These are phyloP conservation scores for Malassezia dermatis DNA, from an alignment of 1,284 basidiomycete genomes.

Conservation along the genomic window DNA sequence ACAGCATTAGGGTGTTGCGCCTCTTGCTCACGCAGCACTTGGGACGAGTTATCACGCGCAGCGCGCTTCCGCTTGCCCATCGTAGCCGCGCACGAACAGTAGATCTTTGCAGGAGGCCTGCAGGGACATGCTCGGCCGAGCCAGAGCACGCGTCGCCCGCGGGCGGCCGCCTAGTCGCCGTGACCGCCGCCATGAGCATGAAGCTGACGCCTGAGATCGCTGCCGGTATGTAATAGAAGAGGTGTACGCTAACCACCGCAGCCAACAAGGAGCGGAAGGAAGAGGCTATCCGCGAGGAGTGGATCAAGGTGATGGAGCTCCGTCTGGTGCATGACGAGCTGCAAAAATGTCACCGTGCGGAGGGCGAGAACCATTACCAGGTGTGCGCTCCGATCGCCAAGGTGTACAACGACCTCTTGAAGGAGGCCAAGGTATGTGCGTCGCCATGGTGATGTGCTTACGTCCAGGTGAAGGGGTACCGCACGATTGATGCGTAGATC, in stretches of 20 bases:
- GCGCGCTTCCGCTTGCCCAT: constrained; percentile 19
- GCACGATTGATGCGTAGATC: constrained; percentile 14
- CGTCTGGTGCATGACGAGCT: constrained; percentile 81
- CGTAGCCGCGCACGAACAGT: background rate
- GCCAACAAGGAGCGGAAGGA: constrained; percentile 58
- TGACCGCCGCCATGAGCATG: constrained; percentile 8
- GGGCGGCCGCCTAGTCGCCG: background rate
- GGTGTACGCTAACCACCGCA: constrained; percentile 22
- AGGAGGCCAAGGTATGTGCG: constrained; percentile 68
- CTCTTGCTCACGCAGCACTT: constrained; percentile 21
- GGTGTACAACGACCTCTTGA: constrained; percentile 70
- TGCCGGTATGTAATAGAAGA: background rate
- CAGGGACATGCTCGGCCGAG: constrained; percentile 6
- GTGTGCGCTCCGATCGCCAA: constrained; percentile 78
- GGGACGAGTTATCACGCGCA: constrained; percentile 18
- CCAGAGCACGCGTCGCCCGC: background rate
- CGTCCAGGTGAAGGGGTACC: constrained; percentile 16
- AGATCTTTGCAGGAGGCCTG: background rate
- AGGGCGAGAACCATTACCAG: constrained; percentile 60
- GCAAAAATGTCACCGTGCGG: constrained; percentile 76
- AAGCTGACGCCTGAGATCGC: constrained; percentile 11
- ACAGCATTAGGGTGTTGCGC: constrained; percentile 30
- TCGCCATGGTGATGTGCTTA: background rate
- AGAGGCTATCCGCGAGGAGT: constrained; percentile 73
- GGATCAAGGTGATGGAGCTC: constrained; percentile 88